Base-by-base conservation (phyloP, 768 basidiomycete species). In the Asterophora parasitica region DNA sequence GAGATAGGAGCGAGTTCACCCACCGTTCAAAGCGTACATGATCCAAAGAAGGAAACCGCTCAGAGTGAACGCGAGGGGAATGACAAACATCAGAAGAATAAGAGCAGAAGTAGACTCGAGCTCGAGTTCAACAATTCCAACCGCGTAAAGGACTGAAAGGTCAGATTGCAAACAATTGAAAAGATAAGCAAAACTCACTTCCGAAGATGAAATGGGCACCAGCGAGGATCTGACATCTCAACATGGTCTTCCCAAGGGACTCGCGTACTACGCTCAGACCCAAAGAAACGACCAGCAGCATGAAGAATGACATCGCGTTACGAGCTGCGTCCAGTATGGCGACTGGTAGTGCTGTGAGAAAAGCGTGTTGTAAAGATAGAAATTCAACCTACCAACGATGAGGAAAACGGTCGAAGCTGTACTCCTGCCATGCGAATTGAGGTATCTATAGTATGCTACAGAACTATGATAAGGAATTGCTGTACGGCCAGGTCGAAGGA, bases 11-110 rank as follows among this genome's bases (percentile, higher is more conserved):
- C 44, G n/a, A 30, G 10, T 40, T 15, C n/a, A 65, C 75, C 23
- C 52, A 92, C 92, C 84, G 58, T 92, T 93, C 41, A 96, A 71
- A 9, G 88, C 80, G 63, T 93, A 86, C 70, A 95, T 80, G 43
- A 95, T 97, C 95, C 95, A 98, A 54, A 95, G 76, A 19, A 99
- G 76, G 74, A 97, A 99, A 1, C 85, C 85, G 48, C 92, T 95
- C n/a, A 99, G 75, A 1, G 92, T 93, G 67, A 98, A 87, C 1
- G 95, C 90, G 41, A 99, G 74, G 4, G 96, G 96, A 50, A 97
- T 83, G 52, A 98, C 88, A 62, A 98, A 92, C 56, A 96, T 62
- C 51, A 99, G 71, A 20, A 96, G 76, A 42, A 91, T 64, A 45
- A 95, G 70, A 0, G 88, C 86, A 7, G 92, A 91, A 0, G 92